Evolutionary conservation across 441 rosid genomes (phyloP), one percentile per base, ranked within the genome.

Genomic region (Aleurites moluccanus): DNA sequence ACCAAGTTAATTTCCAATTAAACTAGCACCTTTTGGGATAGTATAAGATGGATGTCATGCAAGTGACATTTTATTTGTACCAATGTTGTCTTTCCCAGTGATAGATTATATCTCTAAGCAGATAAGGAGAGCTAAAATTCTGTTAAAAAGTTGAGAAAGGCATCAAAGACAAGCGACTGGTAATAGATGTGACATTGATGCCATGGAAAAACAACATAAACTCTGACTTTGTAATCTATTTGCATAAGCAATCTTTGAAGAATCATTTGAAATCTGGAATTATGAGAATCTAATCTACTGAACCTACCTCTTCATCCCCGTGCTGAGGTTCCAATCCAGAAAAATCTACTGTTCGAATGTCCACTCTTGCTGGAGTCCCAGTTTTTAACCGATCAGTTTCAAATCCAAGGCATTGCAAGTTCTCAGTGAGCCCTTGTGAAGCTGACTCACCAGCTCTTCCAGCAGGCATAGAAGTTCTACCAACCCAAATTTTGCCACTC

Each of bases 371-470:
- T n/a, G 99, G 99, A 73, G 98, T 96, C 73, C 99, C 97, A 77
- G 99, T 96, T 83, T 96, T 96, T 73, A 96, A 80, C 64, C 94
- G 86, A 79, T 96, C 97, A 50, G 93, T 88, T 85, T 92, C 99
- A 93, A 93, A 96, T 69, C 99, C 99, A 73, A 91, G 92, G 76
- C 47, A 47, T 75, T 88, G 97, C 86, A 96, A 87, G 79, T 90
- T 96, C 85, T 96, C 98, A 38, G 99, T 93, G 84, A 96, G 83
- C 44, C 99, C 98, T 75, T 90, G 91, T 44, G 99, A 93, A 81
- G 97, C 93, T 30, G 99, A 89, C 78, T 96, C 99, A 2, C 99
- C 99, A 83, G 99, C 99, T 86, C 99, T 88, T 81, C 99, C 99
- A 23, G 99, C 97, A 63, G 95, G 91, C 96, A 96, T 90, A 70